Conservation (phyloP, 768 basidiomycete species). For the Thelephora ganbajun region DNA sequence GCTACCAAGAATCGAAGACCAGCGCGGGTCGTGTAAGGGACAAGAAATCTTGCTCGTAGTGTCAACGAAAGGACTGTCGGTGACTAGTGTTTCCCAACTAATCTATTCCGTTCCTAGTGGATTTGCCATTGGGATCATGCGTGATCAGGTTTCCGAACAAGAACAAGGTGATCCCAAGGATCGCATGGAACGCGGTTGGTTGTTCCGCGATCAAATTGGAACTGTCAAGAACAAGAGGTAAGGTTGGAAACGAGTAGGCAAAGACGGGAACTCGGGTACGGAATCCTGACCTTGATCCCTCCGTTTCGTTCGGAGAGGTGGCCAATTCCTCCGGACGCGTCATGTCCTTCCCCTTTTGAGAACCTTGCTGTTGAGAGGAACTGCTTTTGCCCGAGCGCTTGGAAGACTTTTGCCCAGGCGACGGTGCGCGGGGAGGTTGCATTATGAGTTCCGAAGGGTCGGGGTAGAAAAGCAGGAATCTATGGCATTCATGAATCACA, state of each 20-base stretch:
- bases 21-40: too few species aligned
- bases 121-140: too few species aligned
- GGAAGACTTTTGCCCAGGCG: not conserved
- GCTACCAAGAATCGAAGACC: too few species aligned
- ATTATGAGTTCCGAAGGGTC: constrained; percentile 39
- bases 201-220: constrained; percentile 23
- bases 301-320: constrained; percentile 11
- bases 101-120: too few species aligned
- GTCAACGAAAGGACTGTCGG: too few species aligned
- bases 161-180: constrained; percentile 51
- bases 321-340: constrained; percentile 14
- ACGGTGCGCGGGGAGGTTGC: constrained; percentile 4
- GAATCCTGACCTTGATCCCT: constrained; percentile 4
- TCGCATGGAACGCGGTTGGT: constrained; percentile 51
- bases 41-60: too few species aligned
- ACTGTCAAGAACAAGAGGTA: not conserved
- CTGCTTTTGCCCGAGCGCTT: too few species aligned
- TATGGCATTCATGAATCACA: constrained; percentile 54
- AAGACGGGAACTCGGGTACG: not conserved
- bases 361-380: constrained; percentile 3
- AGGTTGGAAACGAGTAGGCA: too few species aligned
- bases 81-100: too few species aligned
- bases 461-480: constrained; percentile 37
- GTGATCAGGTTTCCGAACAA: constrained; percentile 49
- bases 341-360: constrained; percentile 6